Percentiles rank a stretch among this genome's conserved stretches.
phyloP scores from a whole-genome alignment of 257 asterid genomes.

The Solanum habrochaites region DNA sequence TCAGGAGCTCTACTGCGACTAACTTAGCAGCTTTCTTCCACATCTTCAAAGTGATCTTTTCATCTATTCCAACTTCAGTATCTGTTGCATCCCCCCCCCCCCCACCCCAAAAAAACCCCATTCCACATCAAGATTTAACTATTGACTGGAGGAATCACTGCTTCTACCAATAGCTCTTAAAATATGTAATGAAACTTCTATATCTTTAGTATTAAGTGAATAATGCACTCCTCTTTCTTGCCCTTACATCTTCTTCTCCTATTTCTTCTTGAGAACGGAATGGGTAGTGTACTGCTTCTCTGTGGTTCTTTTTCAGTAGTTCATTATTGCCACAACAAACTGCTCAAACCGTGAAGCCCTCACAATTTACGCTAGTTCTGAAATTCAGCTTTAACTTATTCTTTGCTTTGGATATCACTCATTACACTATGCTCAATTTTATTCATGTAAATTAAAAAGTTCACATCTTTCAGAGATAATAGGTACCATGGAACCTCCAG shows the following conservation, averaged over 20 bases:
- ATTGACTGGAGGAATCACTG: not conserved
- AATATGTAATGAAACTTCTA: not conserved
- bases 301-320: not conserved
- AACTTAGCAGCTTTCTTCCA: not conserved
- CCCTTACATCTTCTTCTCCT: not conserved
- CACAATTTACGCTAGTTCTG: not conserved
- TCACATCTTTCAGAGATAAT: not conserved
- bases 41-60: not conserved
- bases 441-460: not conserved
- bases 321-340: not conserved
- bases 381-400: not conserved
- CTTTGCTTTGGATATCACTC: not conserved
- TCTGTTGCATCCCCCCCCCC: not conserved
- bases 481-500: slow-evolving; percentile 96
- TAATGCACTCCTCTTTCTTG: not conserved
- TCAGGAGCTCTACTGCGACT: not conserved
- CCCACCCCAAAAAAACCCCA: too few species aligned
- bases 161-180: not conserved
- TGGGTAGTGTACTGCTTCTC: not conserved
- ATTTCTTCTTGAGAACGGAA: not conserved
- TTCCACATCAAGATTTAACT: not conserved
- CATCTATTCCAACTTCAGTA: not conserved
- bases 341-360: not conserved
- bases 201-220: not conserved
- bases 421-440: not conserved